These are phyloP conservation scores for Achaetomium macrosporum DNA, from an alignment of 2,329 filamentous ascomycete genomes.

Conservation along the genomic window DNA sequence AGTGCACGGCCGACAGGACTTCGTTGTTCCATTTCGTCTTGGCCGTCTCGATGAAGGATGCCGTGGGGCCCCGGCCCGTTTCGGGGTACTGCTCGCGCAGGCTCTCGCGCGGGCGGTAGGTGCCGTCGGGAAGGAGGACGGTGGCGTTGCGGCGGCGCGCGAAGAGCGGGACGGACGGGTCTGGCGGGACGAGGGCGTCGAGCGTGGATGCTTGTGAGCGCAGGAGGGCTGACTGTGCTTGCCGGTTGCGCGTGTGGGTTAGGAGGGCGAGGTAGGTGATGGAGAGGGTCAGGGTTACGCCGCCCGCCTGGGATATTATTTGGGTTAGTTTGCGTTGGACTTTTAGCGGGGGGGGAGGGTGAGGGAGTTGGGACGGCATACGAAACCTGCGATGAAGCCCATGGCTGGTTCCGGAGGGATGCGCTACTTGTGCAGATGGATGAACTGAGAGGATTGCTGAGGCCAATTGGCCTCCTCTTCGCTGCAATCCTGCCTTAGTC, in stretches of 20 bases:
- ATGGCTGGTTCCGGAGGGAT: constrained; percentile 35
- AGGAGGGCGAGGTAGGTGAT: constrained; percentile 66
- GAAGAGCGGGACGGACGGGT: constrained; percentile 18
- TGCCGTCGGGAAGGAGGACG: constrained; percentile 25
- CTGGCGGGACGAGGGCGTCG: constrained; percentile 36
- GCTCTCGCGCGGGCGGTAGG: constrained; percentile 35
- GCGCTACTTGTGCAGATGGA: constrained; percentile 14
- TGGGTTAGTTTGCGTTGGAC: background rate
- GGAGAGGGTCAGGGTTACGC: constrained; percentile 68
- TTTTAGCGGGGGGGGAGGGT: background rate
- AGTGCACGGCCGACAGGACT: constrained; percentile 59
- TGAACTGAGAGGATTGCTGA: background rate
- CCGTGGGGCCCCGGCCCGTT: constrained; percentile 37
- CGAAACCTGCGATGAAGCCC: constrained; percentile 71
- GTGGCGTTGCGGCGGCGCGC: constrained; percentile 25
- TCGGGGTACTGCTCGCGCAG: constrained; percentile 34
- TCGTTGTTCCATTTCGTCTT: constrained; percentile 78
- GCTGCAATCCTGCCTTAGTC: background rate
- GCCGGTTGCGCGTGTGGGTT: constrained; percentile 63
- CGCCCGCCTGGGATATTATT: constrained; percentile 53
- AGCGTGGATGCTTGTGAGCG: constrained; percentile 52
- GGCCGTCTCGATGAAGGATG: constrained; percentile 56
- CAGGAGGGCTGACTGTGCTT: constrained; percentile 50
- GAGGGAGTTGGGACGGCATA: constrained; percentile 39
- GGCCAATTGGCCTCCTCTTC: constrained; percentile 6